Percentiles rank a stretch among this genome's conserved stretches.
phyloP scores from a whole-genome alignment of 768 basidiomycete species.

The Austroboletus eburneus region DNA sequence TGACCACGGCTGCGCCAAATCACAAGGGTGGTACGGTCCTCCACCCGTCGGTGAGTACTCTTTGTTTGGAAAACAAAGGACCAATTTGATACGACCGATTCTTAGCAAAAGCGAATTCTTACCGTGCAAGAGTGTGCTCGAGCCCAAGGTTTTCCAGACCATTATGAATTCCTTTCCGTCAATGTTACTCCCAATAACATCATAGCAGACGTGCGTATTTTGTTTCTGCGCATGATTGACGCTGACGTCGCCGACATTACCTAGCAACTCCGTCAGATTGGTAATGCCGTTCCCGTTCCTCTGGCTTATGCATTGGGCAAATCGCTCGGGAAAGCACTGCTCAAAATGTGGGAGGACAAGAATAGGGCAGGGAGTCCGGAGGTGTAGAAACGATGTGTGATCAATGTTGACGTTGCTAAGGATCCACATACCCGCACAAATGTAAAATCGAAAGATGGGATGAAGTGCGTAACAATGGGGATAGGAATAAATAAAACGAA shows the following conservation, averaged over 20 bases:
- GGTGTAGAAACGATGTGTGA: constrained; percentile 22
- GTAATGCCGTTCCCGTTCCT: constrained; percentile 75
- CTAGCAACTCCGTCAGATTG: constrained; percentile 74
- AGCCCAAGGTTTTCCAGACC: constrained; percentile 75
- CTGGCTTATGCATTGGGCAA: constrained; percentile 61
- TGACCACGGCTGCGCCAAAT: constrained; percentile 54
- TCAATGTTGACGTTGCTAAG: no score
- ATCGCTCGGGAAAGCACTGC: constrained; percentile 40
- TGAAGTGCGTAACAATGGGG: background rate
- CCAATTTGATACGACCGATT: background rate
- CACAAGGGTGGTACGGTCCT: constrained; percentile 42
- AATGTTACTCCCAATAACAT: constrained; percentile 33
- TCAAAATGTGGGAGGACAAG: constrained; percentile 42
- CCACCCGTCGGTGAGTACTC: constrained; percentile 41
- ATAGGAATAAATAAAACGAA: constrained; percentile 11
- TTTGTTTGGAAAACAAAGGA: background rate
- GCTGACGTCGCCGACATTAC: background rate
- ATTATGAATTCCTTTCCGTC: constrained; percentile 55
- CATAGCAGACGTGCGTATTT: constrained; percentile 48
- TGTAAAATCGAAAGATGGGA: no score
- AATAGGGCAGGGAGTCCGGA: constrained; percentile 44
- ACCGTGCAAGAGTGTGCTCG: constrained; percentile 67
- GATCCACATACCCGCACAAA: no score
- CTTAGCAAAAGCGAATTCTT: constrained; percentile 67
- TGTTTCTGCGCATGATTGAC: background rate